A percentile compares a stretch with the other conserved stretches of the same genome.
phyloP scores from a whole-genome alignment of 805 yeast genomes.

The Kazachstania taianensis region DNA sequence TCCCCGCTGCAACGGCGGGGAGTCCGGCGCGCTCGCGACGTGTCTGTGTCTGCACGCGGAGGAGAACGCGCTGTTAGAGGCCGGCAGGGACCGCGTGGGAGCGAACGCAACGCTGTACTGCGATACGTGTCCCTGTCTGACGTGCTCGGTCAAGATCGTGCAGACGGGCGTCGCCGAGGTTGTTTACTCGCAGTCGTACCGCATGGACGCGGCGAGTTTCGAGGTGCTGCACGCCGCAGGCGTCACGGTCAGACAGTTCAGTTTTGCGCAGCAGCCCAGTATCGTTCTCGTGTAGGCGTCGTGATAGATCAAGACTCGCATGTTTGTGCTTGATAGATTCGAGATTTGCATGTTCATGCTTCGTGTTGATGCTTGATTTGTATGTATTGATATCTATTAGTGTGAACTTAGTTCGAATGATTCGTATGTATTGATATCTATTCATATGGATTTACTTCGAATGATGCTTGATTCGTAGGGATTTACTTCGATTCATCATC shows the following conservation, averaged over 20 bases:
- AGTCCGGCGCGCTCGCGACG: conserved; percentile 60
- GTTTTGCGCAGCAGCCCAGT: conserved; percentile 22
- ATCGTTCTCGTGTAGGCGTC: conserved; percentile 1
- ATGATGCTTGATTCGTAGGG: no score
- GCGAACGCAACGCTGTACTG: conserved; percentile 63
- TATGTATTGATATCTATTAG: no score
- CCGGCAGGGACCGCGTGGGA: conserved; percentile 82
- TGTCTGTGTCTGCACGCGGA: conserved; percentile 96
- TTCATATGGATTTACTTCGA: no score
- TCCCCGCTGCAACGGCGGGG: conserved; percentile 69
- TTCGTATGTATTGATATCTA: no score
- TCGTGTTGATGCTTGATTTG: no score
- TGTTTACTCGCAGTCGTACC: conserved; percentile 83
- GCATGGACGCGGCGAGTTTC: conserved; percentile 78
- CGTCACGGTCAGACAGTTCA: conserved; percentile 55
- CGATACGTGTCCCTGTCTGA: conserved; percentile 94
- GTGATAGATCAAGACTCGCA: background rate
- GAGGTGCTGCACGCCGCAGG: conserved; percentile 66
- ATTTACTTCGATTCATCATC: no score
- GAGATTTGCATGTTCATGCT: no score
- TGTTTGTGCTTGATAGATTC: no score
- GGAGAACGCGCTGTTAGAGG: conserved; percentile 88
- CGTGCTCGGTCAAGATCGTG: conserved; percentile 90
- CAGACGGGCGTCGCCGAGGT: conserved; percentile 89
- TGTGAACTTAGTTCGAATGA: no score